These are phyloP conservation scores for Candida easanensis DNA, from an alignment of 805 yeast genomes.

Conservation along the genomic window DNA sequence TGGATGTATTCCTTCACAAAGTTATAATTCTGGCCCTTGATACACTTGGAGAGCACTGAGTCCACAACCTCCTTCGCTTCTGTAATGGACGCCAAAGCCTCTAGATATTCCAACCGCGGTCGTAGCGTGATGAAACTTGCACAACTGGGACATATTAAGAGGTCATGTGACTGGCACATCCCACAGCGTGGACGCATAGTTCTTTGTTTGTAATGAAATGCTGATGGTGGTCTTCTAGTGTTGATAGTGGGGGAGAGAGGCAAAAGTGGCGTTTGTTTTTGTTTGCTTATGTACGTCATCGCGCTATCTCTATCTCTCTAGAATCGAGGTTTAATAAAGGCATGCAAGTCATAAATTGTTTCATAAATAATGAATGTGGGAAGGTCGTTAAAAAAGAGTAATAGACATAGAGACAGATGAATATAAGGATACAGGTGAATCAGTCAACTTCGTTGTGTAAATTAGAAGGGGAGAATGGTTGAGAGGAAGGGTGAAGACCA, in stretches of 20 bases:
- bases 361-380: background rate
- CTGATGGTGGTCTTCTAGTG: no score
- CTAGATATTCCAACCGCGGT: conserved; percentile 18
- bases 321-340: no score
- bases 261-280: background rate
- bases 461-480: conserved; percentile 14
- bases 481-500: conserved; percentile 29
- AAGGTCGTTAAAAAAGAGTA: background rate
- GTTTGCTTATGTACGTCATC: background rate
- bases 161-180: background rate
- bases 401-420: background rate
- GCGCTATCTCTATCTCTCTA: no score
- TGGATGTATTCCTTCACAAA: conserved; percentile 14
- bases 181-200: conserved; percentile 2
- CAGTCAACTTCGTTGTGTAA: conserved; percentile 20
- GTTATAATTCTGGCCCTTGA: conserved; percentile 14
- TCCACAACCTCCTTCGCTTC: conserved; percentile 10
- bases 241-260: no score
- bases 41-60: conserved; percentile 14
- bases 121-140: conserved; percentile 12
- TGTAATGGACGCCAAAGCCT: conserved; percentile 7
- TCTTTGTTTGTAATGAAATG: no score
- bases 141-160: conserved; percentile 18
- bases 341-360: background rate
- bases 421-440: background rate